Evolutionary conservation across 202 grass and related monocot genomes (phyloP), one percentile per base, ranked within the genome.

Genomic region (Thinopyrum obtusiflorum): DNA sequence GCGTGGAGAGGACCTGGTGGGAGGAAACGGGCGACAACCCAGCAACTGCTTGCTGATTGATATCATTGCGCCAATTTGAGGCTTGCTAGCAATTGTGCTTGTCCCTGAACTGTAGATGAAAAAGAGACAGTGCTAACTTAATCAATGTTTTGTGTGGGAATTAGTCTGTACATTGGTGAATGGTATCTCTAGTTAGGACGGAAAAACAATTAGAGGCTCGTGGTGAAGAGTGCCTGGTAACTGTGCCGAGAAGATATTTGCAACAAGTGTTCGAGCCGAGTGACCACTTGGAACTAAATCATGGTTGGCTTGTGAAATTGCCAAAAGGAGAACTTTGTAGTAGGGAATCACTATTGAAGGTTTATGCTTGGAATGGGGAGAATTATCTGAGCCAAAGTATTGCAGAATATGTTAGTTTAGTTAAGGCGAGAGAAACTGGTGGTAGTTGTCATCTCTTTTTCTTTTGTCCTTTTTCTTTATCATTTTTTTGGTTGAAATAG

Each of bases 371-470:
- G 51, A 62, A 62, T 37, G 27, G 33, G 70, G 53, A 15, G 15
- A 92, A 76, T 68, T 76, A 79, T 76, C 82, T 33, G 83, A 83
- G 29, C 67, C 68, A n/a, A 79, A 84, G 60, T 89, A 28, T 47
- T 80, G 28, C 67, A 64, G 49, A 80, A 76, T 76, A 69, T 80
- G 25, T 77, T 29, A 39, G 53, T 88, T 86, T 42, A 83, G 68
- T 89, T 83, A 82, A 83, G 79, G 15, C 28, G 75, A 77, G 67
- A 82, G 68, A 31, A 76, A 79, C 68, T 74, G 35, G 8, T 84
- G 80, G 79, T 90, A 73, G 82, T 88, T 91, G 65, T 25, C 65
- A 39, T 91, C 82, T 91, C 89, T 20, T 82, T 88, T 78, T 88
- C 78, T 65, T 77, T 65, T 44, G 39, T 28, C 81, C 26, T 78